A percentile compares a stretch with the other conserved stretches of the same genome.
phyloP scores from a whole-genome alignment of 2,329 filamentous ascomycete genomes.

The Pestalotiopsis sp. region DNA sequence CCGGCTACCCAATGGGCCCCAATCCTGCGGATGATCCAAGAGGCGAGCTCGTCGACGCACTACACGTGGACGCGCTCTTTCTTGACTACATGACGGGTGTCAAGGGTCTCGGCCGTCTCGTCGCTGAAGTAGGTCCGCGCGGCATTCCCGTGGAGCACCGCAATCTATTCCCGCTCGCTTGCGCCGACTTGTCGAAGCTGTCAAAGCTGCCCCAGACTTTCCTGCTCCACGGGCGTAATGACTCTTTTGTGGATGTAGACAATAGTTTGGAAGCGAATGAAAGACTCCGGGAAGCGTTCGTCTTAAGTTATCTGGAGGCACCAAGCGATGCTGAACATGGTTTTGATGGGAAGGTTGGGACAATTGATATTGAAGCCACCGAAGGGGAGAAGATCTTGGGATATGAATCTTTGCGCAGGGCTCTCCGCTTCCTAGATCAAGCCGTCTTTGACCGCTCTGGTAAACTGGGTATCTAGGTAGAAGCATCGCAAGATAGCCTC shows the following conservation, averaged over 20 bases:
- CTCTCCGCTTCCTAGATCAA: not conserved
- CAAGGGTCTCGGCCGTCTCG: conserved; percentile 1
- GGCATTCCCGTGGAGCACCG: not conserved
- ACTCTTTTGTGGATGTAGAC: conserved; percentile 13
- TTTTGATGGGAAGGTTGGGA: not conserved
- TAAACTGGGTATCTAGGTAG: not conserved
- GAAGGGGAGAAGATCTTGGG: conserved; percentile 1
- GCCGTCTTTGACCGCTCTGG: not conserved
- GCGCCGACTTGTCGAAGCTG: not conserved
- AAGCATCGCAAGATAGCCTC: not conserved
- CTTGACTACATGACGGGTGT: conserved; percentile 16
- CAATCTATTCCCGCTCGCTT: not conserved
- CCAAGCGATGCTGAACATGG: conserved; percentile 3
- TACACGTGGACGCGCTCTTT: conserved; percentile 15
- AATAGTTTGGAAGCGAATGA: conserved; percentile 1
- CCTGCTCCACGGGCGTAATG: conserved; percentile 11
- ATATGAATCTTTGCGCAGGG: not conserved
- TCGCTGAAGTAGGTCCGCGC: not conserved
- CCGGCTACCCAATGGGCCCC: conserved; percentile 1
- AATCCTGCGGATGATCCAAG: conserved; percentile 8
- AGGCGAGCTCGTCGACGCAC: conserved; percentile 4
- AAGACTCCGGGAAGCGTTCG: not conserved
- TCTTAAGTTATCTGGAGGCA: not conserved
- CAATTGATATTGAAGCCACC: not conserved
- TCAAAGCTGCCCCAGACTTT: not conserved